Conservation (phyloP, 495 filamentous ascomycete species). For the Chaetomidium leptoderma region DNA sequence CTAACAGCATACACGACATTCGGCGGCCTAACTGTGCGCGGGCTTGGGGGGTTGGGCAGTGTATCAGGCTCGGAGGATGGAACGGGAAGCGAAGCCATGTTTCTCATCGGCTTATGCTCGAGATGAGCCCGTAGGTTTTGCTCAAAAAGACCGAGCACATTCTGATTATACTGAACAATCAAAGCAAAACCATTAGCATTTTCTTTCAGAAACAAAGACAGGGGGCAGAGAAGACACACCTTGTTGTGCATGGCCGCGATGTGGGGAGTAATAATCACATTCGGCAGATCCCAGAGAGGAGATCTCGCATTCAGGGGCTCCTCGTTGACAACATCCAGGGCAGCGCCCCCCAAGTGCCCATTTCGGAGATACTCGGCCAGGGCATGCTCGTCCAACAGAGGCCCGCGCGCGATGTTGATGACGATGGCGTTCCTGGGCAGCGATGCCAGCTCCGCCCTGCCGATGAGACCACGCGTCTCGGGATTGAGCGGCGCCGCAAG, state of each 20-base stretch:
- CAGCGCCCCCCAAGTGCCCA: neutral
- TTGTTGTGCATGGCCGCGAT: neutral
- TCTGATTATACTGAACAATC: neutral
- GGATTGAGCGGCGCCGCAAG: neutral
- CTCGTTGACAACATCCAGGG: neutral
- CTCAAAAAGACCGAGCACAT: neutral
- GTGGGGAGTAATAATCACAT: neutral
- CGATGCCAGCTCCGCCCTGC: neutral
- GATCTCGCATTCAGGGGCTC: neutral
- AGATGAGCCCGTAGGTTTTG: neutral
- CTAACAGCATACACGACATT: neutral
- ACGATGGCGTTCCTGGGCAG: neutral
- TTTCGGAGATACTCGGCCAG: neutral
- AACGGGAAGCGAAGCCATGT: neutral
- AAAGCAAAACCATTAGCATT: neutral
- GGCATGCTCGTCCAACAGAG: neutral
- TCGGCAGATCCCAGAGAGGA: neutral
- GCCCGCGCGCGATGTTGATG: conserved; percentile 1
- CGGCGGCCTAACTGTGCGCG: too few species aligned
- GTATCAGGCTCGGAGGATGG: neutral
- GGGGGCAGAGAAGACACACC: neutral
- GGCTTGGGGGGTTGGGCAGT: neutral
- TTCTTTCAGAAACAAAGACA: neutral
- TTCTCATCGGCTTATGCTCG: neutral
- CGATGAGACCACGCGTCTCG: neutral